Evolutionary conservation across 352 stramenopile species (phyloP).

Genomic region (Aphanomyces stellatus): DNA sequence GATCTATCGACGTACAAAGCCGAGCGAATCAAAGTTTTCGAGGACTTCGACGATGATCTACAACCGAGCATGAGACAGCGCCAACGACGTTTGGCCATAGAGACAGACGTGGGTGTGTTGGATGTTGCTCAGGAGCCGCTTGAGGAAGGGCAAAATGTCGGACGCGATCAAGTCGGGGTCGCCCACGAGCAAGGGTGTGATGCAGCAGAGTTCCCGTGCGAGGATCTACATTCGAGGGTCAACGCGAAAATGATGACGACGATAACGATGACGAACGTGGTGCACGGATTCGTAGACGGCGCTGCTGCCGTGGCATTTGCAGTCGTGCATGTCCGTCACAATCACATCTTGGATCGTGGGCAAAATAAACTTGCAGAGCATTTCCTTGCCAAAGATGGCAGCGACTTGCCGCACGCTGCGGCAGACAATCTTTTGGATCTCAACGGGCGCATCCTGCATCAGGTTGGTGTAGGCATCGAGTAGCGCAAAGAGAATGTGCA

Average conservation of each 20-base stretch:
- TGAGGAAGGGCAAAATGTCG: slow-evolving; percentile 14
- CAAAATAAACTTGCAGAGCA: slow-evolving; percentile 14
- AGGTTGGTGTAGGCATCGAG: slow-evolving; percentile 18
- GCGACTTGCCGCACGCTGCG: slow-evolving; percentile 6
- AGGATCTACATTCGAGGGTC: slow-evolving; percentile 5
- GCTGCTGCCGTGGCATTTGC: slow-evolving; percentile 19
- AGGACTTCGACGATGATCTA: slow-evolving; percentile 15
- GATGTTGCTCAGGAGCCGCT: background rate
- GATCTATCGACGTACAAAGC: slow-evolving; percentile 9
- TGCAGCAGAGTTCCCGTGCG: slow-evolving; percentile 4
- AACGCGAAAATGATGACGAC: no score
- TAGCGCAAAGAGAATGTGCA: slow-evolving; percentile 16
- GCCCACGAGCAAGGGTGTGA: background rate
- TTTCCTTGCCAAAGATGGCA: slow-evolving; percentile 15
- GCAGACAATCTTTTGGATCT: slow-evolving; percentile 18
- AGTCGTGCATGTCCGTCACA: slow-evolving; percentile 15
- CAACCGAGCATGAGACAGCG: background rate
- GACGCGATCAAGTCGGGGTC: background rate
- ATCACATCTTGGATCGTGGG: slow-evolving; percentile 19
- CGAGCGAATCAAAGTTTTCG: slow-evolving; percentile 18
- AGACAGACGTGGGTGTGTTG: slow-evolving; percentile 9
- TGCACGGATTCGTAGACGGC: slow-evolving; percentile 19
- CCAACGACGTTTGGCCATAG: background rate
- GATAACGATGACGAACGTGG: background rate
- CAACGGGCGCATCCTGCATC: slow-evolving; percentile 16